Evolutionary conservation across 192 early-diverging fungal species (phyloP).

Genomic region (Gorgonomyces haynaldii): DNA sequence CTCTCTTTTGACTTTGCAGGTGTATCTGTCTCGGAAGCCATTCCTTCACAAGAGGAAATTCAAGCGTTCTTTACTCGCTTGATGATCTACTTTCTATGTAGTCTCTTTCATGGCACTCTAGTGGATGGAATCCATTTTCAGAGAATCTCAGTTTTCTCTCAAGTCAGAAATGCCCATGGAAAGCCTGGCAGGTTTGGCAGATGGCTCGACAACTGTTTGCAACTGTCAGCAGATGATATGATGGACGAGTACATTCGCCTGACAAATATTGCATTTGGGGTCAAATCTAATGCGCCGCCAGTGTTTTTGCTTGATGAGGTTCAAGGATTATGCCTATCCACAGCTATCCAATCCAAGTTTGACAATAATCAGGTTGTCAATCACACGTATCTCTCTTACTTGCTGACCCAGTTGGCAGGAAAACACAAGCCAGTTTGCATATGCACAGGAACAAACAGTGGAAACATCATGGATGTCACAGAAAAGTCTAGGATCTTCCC

Average conservation of each 20-base stretch:
- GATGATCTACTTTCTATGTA: not conserved
- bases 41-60: not conserved
- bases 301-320: constrained; percentile 2
- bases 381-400: not conserved
- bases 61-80: not conserved
- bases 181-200: not conserved
- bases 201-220: not conserved
- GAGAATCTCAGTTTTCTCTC: not conserved
- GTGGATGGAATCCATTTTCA: constrained; percentile 2
- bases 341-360: not conserved
- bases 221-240: not conserved
- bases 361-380: not conserved
- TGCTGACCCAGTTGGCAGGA: not conserved
- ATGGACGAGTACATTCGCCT: constrained; percentile 5
- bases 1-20: constrained; percentile 5
- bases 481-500: not conserved
- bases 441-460: constrained; percentile 1
- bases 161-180: not conserved
- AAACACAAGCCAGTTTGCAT: constrained; percentile 6
- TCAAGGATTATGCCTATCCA: not conserved
- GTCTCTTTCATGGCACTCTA: constrained; percentile 1
- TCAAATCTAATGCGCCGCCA: not conserved
- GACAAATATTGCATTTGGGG: constrained; percentile 1
- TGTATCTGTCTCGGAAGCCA: not conserved
- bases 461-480: constrained; percentile 1